phyloP scores from a whole-genome alignment of 495 filamentous ascomycete species.

The Podospora comata region DNA sequence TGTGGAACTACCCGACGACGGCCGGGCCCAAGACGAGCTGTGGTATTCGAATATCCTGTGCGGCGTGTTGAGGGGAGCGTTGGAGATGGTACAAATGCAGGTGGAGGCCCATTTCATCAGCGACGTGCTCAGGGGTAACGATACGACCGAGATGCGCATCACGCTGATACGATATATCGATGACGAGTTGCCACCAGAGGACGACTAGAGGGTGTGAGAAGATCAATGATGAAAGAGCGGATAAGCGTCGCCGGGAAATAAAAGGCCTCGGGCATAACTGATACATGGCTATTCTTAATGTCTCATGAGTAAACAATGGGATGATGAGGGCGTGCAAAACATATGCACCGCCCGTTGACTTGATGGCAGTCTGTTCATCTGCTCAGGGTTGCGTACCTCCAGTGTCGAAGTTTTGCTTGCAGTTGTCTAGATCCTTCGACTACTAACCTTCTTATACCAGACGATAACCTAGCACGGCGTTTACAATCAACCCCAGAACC shows the following conservation, averaged over 20 bases:
- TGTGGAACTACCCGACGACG: constrained; percentile 95
- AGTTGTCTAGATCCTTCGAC: no score
- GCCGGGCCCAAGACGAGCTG: constrained; percentile 89
- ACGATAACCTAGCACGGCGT: no score
- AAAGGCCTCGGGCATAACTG: no score
- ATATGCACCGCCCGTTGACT: no score
- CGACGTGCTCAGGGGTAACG: constrained; percentile 88
- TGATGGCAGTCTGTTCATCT: no score
- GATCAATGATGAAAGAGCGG: neutral
- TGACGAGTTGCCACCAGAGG: constrained; percentile 94
- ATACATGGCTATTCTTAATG: no score
- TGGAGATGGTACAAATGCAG: constrained; percentile 99
- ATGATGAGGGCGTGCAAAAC: no score
- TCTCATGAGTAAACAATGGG: no score
- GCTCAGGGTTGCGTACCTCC: no score
- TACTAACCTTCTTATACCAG: no score
- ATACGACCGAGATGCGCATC: constrained; percentile 96
- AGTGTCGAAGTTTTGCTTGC: no score
- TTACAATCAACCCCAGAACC: no score
- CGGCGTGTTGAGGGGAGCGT: constrained; percentile 80
- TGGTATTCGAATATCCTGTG: constrained; percentile 99
- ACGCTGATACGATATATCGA: constrained; percentile 92
- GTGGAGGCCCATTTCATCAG: constrained; percentile 96
- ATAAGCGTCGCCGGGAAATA: neutral
- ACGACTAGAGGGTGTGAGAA: constrained; percentile 57